A percentile compares a stretch with the other conserved stretches of the same genome.
phyloP scores from a whole-genome alignment of 2,329 filamentous ascomycete species.

The Colletotrichum lentis region DNA sequence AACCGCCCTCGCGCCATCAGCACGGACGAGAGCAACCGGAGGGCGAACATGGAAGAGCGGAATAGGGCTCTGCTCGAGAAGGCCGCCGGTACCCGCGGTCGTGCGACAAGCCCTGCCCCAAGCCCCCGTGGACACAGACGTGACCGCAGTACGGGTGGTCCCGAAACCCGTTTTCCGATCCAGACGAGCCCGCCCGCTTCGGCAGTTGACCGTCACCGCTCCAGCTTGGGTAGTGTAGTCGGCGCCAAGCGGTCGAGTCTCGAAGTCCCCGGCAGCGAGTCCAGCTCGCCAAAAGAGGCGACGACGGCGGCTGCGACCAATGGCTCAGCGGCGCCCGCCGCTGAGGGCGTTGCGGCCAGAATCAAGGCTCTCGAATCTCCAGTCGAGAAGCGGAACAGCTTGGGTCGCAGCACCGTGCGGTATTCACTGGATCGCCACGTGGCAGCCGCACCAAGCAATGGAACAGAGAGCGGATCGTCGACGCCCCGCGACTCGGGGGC shows the following conservation, averaged over 20 bases:
- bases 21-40: constrained; percentile 94
- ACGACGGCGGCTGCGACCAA: constrained; percentile 50
- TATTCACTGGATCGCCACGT: constrained; percentile 61
- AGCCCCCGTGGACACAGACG: constrained; percentile 71
- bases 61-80: constrained; percentile 81
- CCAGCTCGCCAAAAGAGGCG: constrained; percentile 50
- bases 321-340: constrained; percentile 45
- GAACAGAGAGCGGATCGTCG: constrained; percentile 39
- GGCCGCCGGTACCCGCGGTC: constrained; percentile 69
- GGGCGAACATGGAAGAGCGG: constrained; percentile 92
- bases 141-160: constrained; percentile 78
- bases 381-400: constrained; percentile 71
- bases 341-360: constrained; percentile 32
- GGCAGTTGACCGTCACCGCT: constrained; percentile 60
- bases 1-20: constrained; percentile 83
- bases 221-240: constrained; percentile 60
- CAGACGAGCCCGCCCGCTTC: constrained; percentile 68
- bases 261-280: constrained; percentile 76
- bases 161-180: constrained; percentile 86
- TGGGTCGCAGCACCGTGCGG: constrained; percentile 61
- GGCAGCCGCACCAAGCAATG: constrained; percentile 49
- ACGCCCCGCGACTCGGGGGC: constrained; percentile 39
- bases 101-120: constrained; percentile 77
- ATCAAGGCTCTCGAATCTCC: constrained; percentile 41
- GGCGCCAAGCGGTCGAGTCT: constrained; percentile 72